Evolutionary conservation across 768 basidiomycete genomes (phyloP).

Genomic region (Cyclocybe aegerita): DNA sequence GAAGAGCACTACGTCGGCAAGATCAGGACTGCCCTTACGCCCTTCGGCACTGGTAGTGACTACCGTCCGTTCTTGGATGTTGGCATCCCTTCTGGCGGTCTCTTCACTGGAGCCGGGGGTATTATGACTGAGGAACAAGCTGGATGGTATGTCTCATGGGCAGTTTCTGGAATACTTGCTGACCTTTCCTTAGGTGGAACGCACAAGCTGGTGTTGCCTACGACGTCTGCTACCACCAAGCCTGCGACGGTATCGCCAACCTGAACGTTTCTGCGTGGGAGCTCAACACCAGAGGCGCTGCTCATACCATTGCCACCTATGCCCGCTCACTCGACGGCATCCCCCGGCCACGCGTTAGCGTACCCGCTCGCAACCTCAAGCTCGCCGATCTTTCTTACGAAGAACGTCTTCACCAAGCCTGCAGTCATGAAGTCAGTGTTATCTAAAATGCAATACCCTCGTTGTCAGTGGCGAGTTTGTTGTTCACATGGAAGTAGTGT

Average conservation of each 20-base stretch:
- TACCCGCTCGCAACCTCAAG: constrained; percentile 1
- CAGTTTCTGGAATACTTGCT: not conserved
- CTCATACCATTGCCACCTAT: constrained; percentile 25
- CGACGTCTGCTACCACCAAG: constrained; percentile 29
- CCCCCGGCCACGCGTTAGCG: constrained; percentile 8
- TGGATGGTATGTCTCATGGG: constrained; percentile 14
- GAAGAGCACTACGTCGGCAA: constrained; percentile 22
- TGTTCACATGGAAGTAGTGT: too few relatives aligned
- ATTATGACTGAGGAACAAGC: constrained; percentile 26
- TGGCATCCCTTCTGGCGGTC: constrained; percentile 29
- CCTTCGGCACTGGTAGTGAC: constrained; percentile 27
- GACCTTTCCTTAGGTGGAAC: constrained; percentile 21
- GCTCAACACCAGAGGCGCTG: constrained; percentile 23
- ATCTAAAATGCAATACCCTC: not conserved
- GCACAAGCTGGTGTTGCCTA: constrained; percentile 27
- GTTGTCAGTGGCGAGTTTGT: too few relatives aligned
- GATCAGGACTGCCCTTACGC: constrained; percentile 20
- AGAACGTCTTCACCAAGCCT: constrained; percentile 15
- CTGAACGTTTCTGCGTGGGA: constrained; percentile 21
- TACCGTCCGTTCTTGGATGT: constrained; percentile 31
- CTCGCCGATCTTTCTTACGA: constrained; percentile 13
- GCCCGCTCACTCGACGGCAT: constrained; percentile 23
- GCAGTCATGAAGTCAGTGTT: constrained; percentile 13
- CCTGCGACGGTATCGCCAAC: constrained; percentile 27
- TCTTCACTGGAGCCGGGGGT: constrained; percentile 29